phyloP scores from a whole-genome alignment of 2,329 filamentous ascomycete species.

The Colletotrichum tofieldiae region DNA sequence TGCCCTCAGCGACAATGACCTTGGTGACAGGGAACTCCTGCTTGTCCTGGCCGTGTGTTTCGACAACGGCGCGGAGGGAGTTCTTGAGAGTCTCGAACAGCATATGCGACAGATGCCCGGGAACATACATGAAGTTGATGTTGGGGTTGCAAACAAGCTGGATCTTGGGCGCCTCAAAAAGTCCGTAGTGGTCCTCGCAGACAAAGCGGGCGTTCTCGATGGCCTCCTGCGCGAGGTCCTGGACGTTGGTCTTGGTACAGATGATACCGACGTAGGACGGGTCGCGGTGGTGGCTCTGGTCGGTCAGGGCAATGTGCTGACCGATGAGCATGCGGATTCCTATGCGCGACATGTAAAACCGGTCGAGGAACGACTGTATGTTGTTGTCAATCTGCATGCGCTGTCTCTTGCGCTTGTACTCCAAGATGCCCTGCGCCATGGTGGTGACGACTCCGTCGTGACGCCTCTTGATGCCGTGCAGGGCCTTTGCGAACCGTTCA shows the following conservation, averaged over 20 bases:
- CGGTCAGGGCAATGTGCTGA: constrained; percentile 96
- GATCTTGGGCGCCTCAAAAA: constrained; percentile 97
- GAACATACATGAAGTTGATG: constrained; percentile 99
- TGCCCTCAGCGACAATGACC: constrained; percentile 96
- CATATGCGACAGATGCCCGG: constrained; percentile 99
- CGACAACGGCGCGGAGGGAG: constrained; percentile 95
- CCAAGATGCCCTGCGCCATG: constrained; percentile 96
- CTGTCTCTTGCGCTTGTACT: constrained; percentile 97
- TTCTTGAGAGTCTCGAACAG: constrained; percentile 99
- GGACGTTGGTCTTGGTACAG: constrained; percentile 98
- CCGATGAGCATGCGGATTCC: constrained; percentile 99
- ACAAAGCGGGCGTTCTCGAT: constrained; percentile 99
- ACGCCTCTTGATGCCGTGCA: constrained; percentile 94
- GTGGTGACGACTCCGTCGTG: constrained; percentile 98
- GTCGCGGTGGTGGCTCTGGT: constrained; percentile 90
- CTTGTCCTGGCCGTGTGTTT: constrained; percentile 94
- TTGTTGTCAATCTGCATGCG: constrained; percentile 98
- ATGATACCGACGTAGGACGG: constrained; percentile 98
- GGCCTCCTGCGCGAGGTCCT: constrained; percentile 94
- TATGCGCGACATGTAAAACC: constrained; percentile 99
- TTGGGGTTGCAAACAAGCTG: constrained; percentile 96
- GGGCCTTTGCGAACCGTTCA: constrained; percentile 86
- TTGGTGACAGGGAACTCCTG: constrained; percentile 97
- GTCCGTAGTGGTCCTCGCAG: constrained; percentile 97
- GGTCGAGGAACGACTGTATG: constrained; percentile 97